A percentile compares a stretch with the other conserved stretches of the same genome.
These are phyloP conservation scores for Wickerhamiella allomyrinae DNA, from an alignment of 805 yeast species.

Conservation along the genomic window DNA sequence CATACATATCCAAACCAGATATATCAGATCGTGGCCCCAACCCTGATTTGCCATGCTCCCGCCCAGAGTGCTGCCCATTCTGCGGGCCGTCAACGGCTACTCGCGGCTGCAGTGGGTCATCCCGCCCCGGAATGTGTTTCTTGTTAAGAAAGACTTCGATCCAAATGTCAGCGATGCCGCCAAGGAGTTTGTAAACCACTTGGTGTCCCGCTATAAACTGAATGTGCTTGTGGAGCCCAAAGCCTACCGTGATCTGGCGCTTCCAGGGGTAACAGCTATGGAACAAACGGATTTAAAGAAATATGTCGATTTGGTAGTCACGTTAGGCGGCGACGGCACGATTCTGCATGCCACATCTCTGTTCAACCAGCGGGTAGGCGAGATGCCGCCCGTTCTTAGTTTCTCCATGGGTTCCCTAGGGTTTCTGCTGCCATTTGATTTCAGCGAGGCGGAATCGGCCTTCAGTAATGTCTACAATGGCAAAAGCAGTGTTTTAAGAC, in stretches of 20 bases:
- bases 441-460: constrained; percentile 41
- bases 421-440: constrained; percentile 76
- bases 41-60: constrained; percentile 9
- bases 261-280: constrained; percentile 20
- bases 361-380: constrained; percentile 40
- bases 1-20: not conserved
- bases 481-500: constrained; percentile 55
- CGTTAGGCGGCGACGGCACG: constrained; percentile 96
- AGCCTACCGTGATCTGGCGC: constrained; percentile 51
- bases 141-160: constrained; percentile 80
- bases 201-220: constrained; percentile 45
- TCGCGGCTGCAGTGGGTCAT: constrained; percentile 45
- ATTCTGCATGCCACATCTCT: constrained; percentile 69
- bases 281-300: constrained; percentile 40
- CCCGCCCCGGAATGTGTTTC: constrained; percentile 57
- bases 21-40: not conserved
- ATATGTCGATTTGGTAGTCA: constrained; percentile 67
- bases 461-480: constrained; percentile 54
- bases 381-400: constrained; percentile 78
- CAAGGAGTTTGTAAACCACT: constrained; percentile 44
- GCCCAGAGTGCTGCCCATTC: constrained; percentile 10
- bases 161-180: constrained; percentile 48
- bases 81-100: constrained; percentile 8
- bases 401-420: constrained; percentile 88
- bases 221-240: constrained; percentile 68